Evolutionary conservation across 208 protist genomes (phyloP).

Genomic region (Leishmania amazonensis): DNA sequence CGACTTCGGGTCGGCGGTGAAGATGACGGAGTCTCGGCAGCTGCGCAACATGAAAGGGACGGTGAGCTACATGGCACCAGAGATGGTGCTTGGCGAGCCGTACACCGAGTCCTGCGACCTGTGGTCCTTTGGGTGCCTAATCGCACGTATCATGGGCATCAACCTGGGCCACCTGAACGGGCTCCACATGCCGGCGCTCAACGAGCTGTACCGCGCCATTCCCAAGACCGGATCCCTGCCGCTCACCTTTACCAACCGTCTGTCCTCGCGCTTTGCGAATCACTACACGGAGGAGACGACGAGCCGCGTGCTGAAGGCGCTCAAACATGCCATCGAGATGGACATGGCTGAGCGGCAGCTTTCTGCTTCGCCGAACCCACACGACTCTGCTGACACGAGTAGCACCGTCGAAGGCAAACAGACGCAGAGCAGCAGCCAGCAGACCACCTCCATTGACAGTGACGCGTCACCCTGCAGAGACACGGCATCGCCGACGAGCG

Average conservation of each 20-base stretch:
- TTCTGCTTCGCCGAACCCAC: constrained; percentile 1
- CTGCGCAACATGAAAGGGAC: constrained; percentile 84
- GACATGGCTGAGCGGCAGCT: constrained; percentile 23
- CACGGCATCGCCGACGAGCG: background rate
- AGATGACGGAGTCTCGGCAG: constrained; percentile 40
- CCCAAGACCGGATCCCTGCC: constrained; percentile 47
- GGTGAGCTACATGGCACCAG: constrained; percentile 83
- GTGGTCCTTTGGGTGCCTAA: constrained; percentile 82
- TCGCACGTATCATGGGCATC: constrained; percentile 79
- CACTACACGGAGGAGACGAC: constrained; percentile 44
- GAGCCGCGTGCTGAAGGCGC: constrained; percentile 41
- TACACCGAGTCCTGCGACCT: constrained; percentile 85
- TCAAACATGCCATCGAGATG: constrained; percentile 39
- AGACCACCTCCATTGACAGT: background rate
- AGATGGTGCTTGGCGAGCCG: constrained; percentile 81
- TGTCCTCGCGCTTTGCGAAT: constrained; percentile 41
- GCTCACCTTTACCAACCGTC: constrained; percentile 53
- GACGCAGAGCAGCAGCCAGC: background rate
- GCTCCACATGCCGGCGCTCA: constrained; percentile 66
- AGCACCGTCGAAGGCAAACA: background rate
- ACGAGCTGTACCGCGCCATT: constrained; percentile 66
- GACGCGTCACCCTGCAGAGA: background rate
- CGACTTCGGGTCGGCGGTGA: constrained; percentile 77
- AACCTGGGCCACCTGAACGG: constrained; percentile 71
- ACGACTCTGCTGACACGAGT: background rate